Evolutionary conservation across 306 rosid species (phyloP).

Genomic region (Cucurbita pepo): DNA sequence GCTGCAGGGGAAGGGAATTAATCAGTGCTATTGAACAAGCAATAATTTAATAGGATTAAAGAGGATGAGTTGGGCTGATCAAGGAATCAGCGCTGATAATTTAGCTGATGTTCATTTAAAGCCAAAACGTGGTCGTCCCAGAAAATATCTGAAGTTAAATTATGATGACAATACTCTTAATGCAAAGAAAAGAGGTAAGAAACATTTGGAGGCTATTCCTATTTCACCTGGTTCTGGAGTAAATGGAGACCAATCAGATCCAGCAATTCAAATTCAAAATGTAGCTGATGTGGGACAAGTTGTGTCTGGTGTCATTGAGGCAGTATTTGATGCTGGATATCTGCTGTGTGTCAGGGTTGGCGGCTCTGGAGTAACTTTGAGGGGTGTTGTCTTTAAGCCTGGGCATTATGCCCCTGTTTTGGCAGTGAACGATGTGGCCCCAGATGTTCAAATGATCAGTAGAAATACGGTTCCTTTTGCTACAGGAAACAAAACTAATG

Average conservation of each 20-base stretch:
- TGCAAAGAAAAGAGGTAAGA: conserved; percentile 18
- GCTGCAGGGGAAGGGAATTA: conserved; percentile 12
- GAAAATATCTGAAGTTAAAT: conserved; percentile 57
- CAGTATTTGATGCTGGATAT: conserved; percentile 85
- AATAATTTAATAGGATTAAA: conserved; percentile 4
- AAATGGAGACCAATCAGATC: conserved; percentile 40
- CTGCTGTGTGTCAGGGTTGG: conserved; percentile 70
- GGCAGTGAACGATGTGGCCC: conserved; percentile 75
- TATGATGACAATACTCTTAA: conserved; percentile 22
- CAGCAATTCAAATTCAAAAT: conserved; percentile 21
- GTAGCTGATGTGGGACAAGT: conserved; percentile 42
- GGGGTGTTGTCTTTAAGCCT: conserved; percentile 78
- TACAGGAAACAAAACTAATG: conserved; percentile 17
- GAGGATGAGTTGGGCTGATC: conserved; percentile 49
- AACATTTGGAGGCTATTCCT: conserved; percentile 18
- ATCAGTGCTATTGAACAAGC: neutral
- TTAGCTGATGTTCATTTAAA: conserved; percentile 52
- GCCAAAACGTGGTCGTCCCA: conserved; percentile 94
- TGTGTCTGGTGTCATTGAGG: conserved; percentile 79
- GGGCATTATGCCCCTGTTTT: conserved; percentile 63
- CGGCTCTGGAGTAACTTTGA: conserved; percentile 48
- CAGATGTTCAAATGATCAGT: conserved; percentile 57
- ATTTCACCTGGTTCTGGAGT: conserved; percentile 39
- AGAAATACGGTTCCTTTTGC: conserved; percentile 47
- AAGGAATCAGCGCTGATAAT: conserved; percentile 32